Evolutionary conservation across 2,329 filamentous ascomycete species (phyloP).

Genomic region (Pseudocercospora ulei): DNA sequence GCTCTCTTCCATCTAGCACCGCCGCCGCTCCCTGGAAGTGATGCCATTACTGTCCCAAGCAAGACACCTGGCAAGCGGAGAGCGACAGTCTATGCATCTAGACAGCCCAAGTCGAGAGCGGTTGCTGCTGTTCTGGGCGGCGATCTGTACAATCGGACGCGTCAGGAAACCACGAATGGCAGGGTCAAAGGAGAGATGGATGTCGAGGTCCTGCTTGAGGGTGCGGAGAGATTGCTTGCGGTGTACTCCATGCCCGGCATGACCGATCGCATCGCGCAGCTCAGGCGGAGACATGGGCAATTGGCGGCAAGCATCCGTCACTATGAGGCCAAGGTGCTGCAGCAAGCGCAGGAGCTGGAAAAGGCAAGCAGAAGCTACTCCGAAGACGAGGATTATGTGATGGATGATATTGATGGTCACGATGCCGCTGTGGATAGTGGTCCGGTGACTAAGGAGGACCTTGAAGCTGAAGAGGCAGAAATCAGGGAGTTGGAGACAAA

Average conservation of each 20-base stretch:
- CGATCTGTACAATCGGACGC: slow-evolving; percentile 73
- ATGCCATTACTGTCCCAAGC: slow-evolving; percentile 13
- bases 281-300: slow-evolving; percentile 62
- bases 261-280: slow-evolving; percentile 60
- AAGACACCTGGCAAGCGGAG: slow-evolving; percentile 34
- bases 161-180: slow-evolving; percentile 47
- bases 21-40: slow-evolving; percentile 44
- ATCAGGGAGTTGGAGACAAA: slow-evolving; percentile 54
- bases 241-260: slow-evolving; percentile 80
- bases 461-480: slow-evolving; percentile 60
- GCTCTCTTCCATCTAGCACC: slow-evolving; percentile 88
- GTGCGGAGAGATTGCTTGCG: slow-evolving; percentile 79
- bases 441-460: slow-evolving; percentile 57
- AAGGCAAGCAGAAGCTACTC: slow-evolving; percentile 50
- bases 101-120: slow-evolving; percentile 62
- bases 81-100: slow-evolving; percentile 41
- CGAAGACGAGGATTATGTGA: slow-evolving; percentile 30
- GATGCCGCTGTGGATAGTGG: slow-evolving; percentile 34
- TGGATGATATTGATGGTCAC: slow-evolving; percentile 44
- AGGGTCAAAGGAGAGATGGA: slow-evolving; percentile 60
- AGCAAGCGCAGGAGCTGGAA: slow-evolving; percentile 62
- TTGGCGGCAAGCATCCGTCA: slow-evolving; percentile 64
- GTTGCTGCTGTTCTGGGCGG: slow-evolving; percentile 82
- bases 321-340: slow-evolving; percentile 69
- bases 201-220: slow-evolving; percentile 70